A percentile compares a stretch with the other conserved stretches of the same genome.
Evolutionary conservation across 2,329 filamentous ascomycete species (phyloP).

Genomic region (Mycocentrospora acerina): DNA sequence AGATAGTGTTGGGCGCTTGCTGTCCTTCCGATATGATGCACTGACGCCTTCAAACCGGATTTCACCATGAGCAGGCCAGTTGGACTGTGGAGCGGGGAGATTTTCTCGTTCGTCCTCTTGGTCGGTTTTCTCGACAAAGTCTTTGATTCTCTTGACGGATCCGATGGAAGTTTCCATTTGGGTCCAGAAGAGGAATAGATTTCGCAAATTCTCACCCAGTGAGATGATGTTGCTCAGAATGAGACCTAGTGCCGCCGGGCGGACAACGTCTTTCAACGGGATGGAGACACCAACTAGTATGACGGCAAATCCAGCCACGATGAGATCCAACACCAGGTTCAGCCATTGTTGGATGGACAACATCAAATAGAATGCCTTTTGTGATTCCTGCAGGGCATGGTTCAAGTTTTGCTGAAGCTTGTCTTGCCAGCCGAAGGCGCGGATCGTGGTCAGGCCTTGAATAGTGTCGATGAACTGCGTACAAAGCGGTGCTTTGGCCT

Average conservation of each 20-base stretch:
- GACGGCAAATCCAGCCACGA: slow-evolving; percentile 44
- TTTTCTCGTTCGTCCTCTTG: slow-evolving; percentile 51
- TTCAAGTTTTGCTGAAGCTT: slow-evolving; percentile 43
- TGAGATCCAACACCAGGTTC: slow-evolving; percentile 43
- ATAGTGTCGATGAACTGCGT: slow-evolving; percentile 56
- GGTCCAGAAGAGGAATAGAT: slow-evolving; percentile 57
- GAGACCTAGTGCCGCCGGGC: slow-evolving; percentile 54
- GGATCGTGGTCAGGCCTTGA: slow-evolving; percentile 52
- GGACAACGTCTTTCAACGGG: slow-evolving; percentile 42
- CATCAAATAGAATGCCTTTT: slow-evolving; percentile 50
- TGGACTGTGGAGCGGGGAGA: slow-evolving; percentile 40
- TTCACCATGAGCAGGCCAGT: slow-evolving; percentile 48
- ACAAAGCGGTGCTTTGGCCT: slow-evolving; percentile 53
- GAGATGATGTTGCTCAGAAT: slow-evolving; percentile 56
- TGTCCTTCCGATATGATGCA: slow-evolving; percentile 47
- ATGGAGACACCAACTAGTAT: slow-evolving; percentile 40
- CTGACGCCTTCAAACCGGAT: slow-evolving; percentile 49
- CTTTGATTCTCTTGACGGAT: slow-evolving; percentile 57
- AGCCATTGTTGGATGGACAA: slow-evolving; percentile 51
- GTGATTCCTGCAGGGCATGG: slow-evolving; percentile 42
- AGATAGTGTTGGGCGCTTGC: slow-evolving; percentile 50
- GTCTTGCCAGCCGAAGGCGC: slow-evolving; percentile 53
- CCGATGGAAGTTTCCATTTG: slow-evolving; percentile 60
- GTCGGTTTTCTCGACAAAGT: slow-evolving; percentile 57
- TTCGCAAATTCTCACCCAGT: slow-evolving; percentile 55